A percentile compares a stretch with the other conserved stretches of the same genome.
phyloP scores from a whole-genome alignment of 352 stramenopile genomes.

The Pythium volutum region DNA sequence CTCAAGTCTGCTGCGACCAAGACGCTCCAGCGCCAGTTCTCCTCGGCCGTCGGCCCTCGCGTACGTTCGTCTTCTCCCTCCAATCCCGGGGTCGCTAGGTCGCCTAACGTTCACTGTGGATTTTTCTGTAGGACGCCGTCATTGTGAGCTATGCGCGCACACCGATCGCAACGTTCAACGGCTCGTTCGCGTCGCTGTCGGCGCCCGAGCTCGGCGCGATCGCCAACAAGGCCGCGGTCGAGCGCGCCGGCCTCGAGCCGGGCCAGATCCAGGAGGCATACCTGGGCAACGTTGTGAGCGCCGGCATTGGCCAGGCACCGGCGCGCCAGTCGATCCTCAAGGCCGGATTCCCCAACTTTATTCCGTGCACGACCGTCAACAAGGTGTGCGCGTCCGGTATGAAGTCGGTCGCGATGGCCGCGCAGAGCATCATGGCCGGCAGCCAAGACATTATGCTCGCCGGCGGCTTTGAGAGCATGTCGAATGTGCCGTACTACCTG shows the following conservation, averaged over 20 bases:
- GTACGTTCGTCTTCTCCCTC: slow-evolving; percentile 29
- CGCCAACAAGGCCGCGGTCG: slow-evolving; percentile 86
- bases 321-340: slow-evolving; percentile 92
- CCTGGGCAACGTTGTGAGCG: slow-evolving; percentile 97
- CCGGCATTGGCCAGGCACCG: slow-evolving; percentile 95
- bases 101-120: too few relatives aligned
- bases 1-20: slow-evolving; percentile 26
- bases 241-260: slow-evolving; percentile 65
- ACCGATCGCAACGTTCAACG: slow-evolving; percentile 95
- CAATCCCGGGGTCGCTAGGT: background rate
- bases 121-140: slow-evolving; percentile 75
- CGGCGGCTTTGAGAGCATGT: slow-evolving; percentile 98
- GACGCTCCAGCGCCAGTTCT: slow-evolving; percentile 42
- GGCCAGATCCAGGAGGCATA: slow-evolving; percentile 94
- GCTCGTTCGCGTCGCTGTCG: slow-evolving; percentile 84
- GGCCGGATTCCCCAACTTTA: slow-evolving; percentile 88
- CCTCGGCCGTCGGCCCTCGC: slow-evolving; percentile 34
- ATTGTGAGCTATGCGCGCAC: slow-evolving; percentile 95
- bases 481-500: slow-evolving; percentile 97
- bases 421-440: slow-evolving; percentile 88
- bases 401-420: slow-evolving; percentile 85
- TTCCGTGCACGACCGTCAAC: slow-evolving; percentile 98
- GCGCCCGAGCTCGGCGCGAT: slow-evolving; percentile 91
- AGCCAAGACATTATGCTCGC: slow-evolving; percentile 89
- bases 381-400: slow-evolving; percentile 98